Percentiles rank a stretch among this genome's conserved stretches.
Evolutionary conservation across 139 green algal species (phyloP).

Genomic region (Zygnema circumcarinatum): DNA sequence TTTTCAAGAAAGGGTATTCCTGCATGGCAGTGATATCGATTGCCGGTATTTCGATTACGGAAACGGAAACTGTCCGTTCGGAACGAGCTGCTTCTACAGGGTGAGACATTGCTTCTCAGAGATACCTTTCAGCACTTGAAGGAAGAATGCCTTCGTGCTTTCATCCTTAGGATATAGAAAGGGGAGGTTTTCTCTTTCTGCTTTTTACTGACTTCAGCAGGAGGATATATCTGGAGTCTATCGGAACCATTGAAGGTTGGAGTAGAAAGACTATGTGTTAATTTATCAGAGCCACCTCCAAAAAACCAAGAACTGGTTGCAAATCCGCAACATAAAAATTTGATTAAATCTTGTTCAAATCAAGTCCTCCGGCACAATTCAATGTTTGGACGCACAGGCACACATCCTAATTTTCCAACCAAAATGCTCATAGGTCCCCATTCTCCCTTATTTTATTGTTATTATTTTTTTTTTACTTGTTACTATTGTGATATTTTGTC

Average conservation of each 20-base stretch:
- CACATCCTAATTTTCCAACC: too few species aligned
- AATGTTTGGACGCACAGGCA: too few species aligned
- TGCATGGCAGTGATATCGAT: constrained; percentile 45
- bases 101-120: not conserved
- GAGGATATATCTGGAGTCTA: too few species aligned
- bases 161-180: constrained; percentile 1
- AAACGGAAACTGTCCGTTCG: constrained; percentile 63
- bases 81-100: constrained; percentile 62
- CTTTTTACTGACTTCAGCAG: too few species aligned
- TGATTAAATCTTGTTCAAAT: too few species aligned
- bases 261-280: too few species aligned
- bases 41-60: constrained; percentile 61
- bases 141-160: not conserved
- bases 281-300: too few species aligned
- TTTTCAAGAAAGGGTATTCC: not conserved
- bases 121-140: not conserved
- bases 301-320: too few species aligned
- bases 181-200: not conserved
- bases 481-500: not conserved
- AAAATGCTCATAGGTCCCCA: not conserved
- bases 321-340: too few species aligned
- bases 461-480: not conserved
- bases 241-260: too few species aligned
- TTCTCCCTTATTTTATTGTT: not conserved
- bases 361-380: too few species aligned